Evolutionary conservation across 352 stramenopile species (phyloP), one percentile per base, ranked within the genome.

Genomic region (Thalassiosira sp.): DNA sequence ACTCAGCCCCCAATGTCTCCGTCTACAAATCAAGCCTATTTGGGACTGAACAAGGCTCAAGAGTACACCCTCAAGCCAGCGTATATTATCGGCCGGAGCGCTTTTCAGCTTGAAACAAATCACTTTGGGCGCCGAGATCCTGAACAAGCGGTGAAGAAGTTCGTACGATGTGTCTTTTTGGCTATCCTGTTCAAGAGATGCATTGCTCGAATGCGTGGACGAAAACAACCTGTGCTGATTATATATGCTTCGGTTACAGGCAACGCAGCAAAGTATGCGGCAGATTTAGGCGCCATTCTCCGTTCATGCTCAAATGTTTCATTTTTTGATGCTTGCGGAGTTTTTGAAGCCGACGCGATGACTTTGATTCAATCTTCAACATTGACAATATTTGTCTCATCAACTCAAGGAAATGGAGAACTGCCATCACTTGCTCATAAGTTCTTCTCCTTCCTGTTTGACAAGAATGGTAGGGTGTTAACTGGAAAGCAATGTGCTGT

Each of bases 371-470:
- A 56, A 22, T 0, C 20, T 10, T n/a, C 61, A 27, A 64, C 60
- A 18, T 45, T 74, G 27, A 33, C 22, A 11, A 79, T 79, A 48
- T 79, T 79, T 35, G 45, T 79, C n/a, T 45, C 54, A 2, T 74
- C 61, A 22, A 74, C 71, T 1, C 71, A 79, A 57, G 71, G 71
- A 31, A 79, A 79, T 57, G 71, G 71, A 46, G 71, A 79, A 28
- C n/a, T 79, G 2, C 71, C 71, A 16, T 74, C 61, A 2, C 52
- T 59, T 22, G 57, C 71, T 28, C 5, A 60, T 7, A 73, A 73
- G 25, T 79, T 79, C 22, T 79, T 79, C 16, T 79, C 71, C 0
- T 24, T 48, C 13, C 52, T 79, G 27, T 79, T 79, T 61, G 45
- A 46, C 8, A 48, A 79, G n/a, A 68, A 73, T 35, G 54, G 53